These are phyloP conservation scores for Cymodocea nodosa DNA, from an alignment of 116 monocot genomes.

Conservation along the genomic window DNA sequence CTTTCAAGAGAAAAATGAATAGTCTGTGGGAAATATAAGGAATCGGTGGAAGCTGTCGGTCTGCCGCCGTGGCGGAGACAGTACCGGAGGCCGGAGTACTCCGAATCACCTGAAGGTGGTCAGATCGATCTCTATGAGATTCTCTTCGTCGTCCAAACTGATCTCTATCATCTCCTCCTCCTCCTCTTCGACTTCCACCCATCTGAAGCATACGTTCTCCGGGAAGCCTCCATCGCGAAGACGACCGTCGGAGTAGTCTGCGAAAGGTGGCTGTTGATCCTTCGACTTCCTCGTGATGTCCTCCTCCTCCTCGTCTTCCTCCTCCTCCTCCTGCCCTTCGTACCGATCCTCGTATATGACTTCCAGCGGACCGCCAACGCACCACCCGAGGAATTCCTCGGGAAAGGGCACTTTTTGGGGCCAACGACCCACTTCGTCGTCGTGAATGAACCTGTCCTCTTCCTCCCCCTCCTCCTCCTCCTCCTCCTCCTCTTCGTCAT, in stretches of 20 bases:
- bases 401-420: slow-evolving; percentile 1
- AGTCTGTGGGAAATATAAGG: no score
- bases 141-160: slow-evolving; percentile 32
- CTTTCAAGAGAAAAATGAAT: no score
- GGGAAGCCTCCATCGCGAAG: not conserved
- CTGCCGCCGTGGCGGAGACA: no score
- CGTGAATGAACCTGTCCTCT: not conserved
- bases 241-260: not conserved
- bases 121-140: slow-evolving; percentile 41
- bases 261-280: slow-evolving; percentile 18
- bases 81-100: no score
- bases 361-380: slow-evolving; percentile 21
- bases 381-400: not conserved
- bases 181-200: slow-evolving; percentile 18
- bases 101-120: slow-evolving; percentile 5
- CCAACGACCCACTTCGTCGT: not conserved
- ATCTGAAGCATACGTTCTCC: slow-evolving; percentile 7
- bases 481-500: not conserved
- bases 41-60: no score
- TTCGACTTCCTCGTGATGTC: slow-evolving; percentile 21
- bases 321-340: slow-evolving; percentile 28
- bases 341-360: slow-evolving; percentile 38
- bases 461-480: not conserved
- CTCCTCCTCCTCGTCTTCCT: slow-evolving; percentile 21
- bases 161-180: slow-evolving; percentile 49